These are phyloP conservation scores for Trametes polyzona DNA, from an alignment of 1,284 basidiomycete genomes.

Conservation along the genomic window DNA sequence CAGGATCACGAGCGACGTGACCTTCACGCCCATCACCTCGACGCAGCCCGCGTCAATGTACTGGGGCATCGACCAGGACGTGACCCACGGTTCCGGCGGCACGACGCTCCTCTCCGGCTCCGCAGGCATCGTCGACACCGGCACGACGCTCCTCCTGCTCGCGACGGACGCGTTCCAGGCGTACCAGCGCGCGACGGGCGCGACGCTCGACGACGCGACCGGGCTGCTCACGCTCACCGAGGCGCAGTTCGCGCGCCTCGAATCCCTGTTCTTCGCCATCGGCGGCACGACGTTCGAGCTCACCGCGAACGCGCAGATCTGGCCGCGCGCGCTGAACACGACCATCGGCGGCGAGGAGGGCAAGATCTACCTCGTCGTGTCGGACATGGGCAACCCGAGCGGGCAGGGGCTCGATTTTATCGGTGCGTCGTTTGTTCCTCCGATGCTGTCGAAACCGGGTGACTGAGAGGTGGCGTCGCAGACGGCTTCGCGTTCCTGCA, in stretches of 20 bases:
- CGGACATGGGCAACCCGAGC: conserved; percentile 44
- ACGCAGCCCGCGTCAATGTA: conserved; percentile 49
- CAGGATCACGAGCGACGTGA: conserved; percentile 49
- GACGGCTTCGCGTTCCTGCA: conserved; percentile 47
- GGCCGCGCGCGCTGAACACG: conserved; percentile 57
- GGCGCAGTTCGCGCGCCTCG: conserved; percentile 50
- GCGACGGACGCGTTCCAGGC: conserved; percentile 51
- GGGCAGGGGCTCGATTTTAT: conserved; percentile 44
- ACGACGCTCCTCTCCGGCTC: conserved; percentile 42
- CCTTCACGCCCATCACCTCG: conserved; percentile 55
- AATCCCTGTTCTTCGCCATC: conserved; percentile 62
- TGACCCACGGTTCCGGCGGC: conserved; percentile 45
- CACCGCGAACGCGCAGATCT: conserved; percentile 62
- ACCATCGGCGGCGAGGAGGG: conserved; percentile 51
- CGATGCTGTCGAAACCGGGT: background rate
- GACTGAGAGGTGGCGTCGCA: conserved; percentile 18
- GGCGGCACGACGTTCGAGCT: conserved; percentile 47
- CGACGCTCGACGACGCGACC: conserved; percentile 50
- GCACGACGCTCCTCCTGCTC: conserved; percentile 49
- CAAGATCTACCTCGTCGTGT: conserved; percentile 57
- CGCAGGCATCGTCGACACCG: conserved; percentile 62
- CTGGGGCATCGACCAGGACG: conserved; percentile 59
- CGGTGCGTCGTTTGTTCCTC: conserved; percentile 35
- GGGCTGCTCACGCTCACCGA: conserved; percentile 60
- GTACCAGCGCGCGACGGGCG: conserved; percentile 58